Base-by-base conservation (phyloP, 179 eudicot genomes). In the Monotropa hypopitys region DNA sequence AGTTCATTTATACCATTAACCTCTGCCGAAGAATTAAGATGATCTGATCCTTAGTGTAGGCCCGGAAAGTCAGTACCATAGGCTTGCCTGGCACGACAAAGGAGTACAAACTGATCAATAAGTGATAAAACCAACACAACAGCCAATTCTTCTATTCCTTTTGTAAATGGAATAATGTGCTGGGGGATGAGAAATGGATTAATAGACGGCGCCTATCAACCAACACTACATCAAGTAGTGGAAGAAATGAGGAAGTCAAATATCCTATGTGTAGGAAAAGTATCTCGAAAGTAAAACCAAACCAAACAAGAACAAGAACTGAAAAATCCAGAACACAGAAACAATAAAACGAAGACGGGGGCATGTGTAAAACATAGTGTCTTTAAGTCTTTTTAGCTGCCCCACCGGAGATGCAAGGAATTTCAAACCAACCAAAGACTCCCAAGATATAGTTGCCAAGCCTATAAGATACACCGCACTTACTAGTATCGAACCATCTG, bases 31-130 rank as follows among this genome's bases (percentile, higher is more conserved):
- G 88, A 84, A 95, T 91, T 75, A 15, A 81, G 76, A 89, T 83
- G 68, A 95, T 95, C 82, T 95, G 98, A 78, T 95, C 97, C 87
- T 89, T 95, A 49, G 96, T 90, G 88, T 93, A 95, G 76, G 99
- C 96, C 59, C 91, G 94, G 67, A 93, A 95, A 78, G 97, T 88
- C 71, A 93, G 76, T 63, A 95, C 96, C 77, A 74, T 78, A 65
- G 99, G 99, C 78, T 90, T 93, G 79, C 99, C 98, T 91, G 57
- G 71, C 79, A 78, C 33, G 68, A 57, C 49, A 84, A 72, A 72
- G 42, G 21, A 16, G 53, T 68, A 78, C 12, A 72, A 74, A 50
- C 38, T 50, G 26, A 32, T 30, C 30, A n/a, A 28, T 21, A 73
- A 79, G 81, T 38, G 30, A 33, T 13, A 32, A 3, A 38, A 33